A percentile compares a stretch with the other conserved stretches of the same genome.
phyloP scores from a whole-genome alignment of 768 basidiomycete species.

The Lyophyllum shimeji region DNA sequence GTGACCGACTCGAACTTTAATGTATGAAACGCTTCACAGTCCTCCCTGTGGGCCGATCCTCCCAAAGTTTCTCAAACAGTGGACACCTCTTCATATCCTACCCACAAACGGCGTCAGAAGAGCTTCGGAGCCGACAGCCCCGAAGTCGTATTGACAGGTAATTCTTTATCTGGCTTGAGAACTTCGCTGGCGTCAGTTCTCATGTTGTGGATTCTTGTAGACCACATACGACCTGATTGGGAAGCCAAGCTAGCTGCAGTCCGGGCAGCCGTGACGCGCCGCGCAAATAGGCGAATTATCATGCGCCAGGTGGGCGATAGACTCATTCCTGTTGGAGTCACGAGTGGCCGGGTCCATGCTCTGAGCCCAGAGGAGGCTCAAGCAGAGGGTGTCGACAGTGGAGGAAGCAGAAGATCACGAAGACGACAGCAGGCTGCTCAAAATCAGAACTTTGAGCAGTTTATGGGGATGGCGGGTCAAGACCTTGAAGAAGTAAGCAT shows the following conservation, averaged over 20 bases:
- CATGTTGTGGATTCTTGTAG: conserved; percentile 38
- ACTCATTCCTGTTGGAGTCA: conserved; percentile 95
- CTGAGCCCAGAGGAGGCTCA: conserved; percentile 61
- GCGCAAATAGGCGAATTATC: conserved; percentile 93
- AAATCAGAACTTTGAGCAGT: conserved; percentile 63
- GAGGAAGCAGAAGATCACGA: conserved; percentile 55
- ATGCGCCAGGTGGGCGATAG: conserved; percentile 99
- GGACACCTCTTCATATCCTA: conserved; percentile 36
- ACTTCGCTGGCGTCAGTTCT: background rate
- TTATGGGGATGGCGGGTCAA: conserved; percentile 78
- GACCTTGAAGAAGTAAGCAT: conserved; percentile 86
- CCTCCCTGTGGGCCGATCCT: conserved; percentile 48
- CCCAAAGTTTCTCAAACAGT: conserved; percentile 43
- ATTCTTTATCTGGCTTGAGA: conserved; percentile 20
- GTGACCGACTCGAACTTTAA: background rate
- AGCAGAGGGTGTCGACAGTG: conserved; percentile 26
- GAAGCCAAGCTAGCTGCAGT: conserved; percentile 93
- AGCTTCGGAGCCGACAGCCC: conserved; percentile 84
- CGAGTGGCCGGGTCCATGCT: conserved; percentile 79
- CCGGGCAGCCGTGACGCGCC: conserved; percentile 91
- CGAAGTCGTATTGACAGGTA: conserved; percentile 91
- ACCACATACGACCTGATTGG: conserved; percentile 98
- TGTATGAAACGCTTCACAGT: conserved; percentile 19
- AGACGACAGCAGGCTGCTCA: conserved; percentile 50
- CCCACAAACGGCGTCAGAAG: conserved; percentile 79